Evolutionary conservation across 345 rosid genomes (phyloP).

Genomic region (Camelina sativa): DNA sequence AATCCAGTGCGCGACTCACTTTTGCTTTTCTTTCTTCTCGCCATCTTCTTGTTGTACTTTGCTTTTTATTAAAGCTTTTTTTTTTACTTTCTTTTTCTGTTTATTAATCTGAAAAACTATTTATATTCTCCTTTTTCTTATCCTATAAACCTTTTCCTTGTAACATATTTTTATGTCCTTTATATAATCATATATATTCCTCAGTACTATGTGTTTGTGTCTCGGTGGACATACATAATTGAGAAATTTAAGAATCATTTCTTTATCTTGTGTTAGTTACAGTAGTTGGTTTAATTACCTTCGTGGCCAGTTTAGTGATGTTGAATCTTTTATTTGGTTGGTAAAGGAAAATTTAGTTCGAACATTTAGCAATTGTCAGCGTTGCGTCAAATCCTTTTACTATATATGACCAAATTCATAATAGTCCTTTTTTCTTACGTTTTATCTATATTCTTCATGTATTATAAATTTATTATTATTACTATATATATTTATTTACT

Average conservation of each 20-base stretch:
- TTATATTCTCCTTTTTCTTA: conserved; percentile 6
- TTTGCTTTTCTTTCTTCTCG: conserved; percentile 13
- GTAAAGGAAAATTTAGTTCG: neutral
- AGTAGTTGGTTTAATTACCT: neutral
- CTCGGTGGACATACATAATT: neutral
- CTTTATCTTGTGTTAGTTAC: neutral
- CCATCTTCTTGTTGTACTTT: conserved; percentile 37
- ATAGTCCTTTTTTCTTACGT: conserved; percentile 27
- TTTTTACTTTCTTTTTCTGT: conserved; percentile 30
- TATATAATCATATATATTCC: neutral
- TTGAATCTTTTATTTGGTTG: neutral
- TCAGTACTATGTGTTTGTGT: neutral
- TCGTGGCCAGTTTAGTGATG: neutral
- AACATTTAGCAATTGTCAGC: conserved; percentile 16
- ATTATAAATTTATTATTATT: too few species aligned
- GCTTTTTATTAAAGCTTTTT: conserved; percentile 36
- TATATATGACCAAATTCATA: conserved; percentile 1
- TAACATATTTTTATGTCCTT: neutral
- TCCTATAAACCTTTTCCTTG: neutral
- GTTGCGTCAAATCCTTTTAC: conserved; percentile 19
- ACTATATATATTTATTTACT: too few species aligned
- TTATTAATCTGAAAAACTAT: neutral
- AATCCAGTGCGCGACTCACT: conserved; percentile 38
- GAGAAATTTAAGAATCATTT: neutral
- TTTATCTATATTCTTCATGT: neutral